Conservation (phyloP, 2,329 filamentous ascomycete genomes). For the Diaporthe citri region DNA sequence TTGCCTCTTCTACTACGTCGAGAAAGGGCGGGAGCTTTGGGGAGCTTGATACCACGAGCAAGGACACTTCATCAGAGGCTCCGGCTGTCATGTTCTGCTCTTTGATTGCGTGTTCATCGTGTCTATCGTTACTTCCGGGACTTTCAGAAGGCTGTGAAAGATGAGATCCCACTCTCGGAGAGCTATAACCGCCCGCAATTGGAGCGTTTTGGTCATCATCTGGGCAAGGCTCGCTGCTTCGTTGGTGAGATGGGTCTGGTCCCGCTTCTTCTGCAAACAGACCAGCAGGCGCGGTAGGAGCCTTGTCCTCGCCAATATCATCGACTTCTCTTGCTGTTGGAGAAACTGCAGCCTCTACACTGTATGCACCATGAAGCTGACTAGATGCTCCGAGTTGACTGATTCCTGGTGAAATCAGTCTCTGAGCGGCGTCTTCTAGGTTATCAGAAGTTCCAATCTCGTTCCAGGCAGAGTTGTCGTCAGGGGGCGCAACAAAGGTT, state of each 20-base stretch:
- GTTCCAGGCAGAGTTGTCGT: constrained; percentile 31
- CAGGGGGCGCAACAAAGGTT: constrained; percentile 41
- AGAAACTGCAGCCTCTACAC: neutral
- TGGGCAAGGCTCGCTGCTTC: neutral
- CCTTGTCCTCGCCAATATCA: neutral
- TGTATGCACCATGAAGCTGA: neutral
- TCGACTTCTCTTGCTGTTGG: neutral
- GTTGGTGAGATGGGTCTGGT: neutral
- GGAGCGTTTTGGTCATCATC: neutral
- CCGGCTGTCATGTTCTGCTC: neutral
- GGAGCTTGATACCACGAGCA: constrained; percentile 6
- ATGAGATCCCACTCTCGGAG: neutral
- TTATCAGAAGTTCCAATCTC: neutral
- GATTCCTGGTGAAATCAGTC: constrained; percentile 32
- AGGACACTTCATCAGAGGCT: constrained; percentile 24
- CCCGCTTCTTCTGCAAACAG: too few species aligned
- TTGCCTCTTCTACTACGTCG: neutral
- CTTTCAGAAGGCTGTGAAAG: neutral
- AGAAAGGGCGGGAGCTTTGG: neutral
- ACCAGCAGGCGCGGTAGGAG: neutral
- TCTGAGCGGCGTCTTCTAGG: neutral
- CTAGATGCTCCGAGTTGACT: constrained; percentile 27
- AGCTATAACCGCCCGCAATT: neutral
- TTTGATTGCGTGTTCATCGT: neutral
- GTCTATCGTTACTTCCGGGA: neutral